Evolutionary conservation across 139 green algal species (phyloP).

Genomic region (Picochlorum sp.): DNA sequence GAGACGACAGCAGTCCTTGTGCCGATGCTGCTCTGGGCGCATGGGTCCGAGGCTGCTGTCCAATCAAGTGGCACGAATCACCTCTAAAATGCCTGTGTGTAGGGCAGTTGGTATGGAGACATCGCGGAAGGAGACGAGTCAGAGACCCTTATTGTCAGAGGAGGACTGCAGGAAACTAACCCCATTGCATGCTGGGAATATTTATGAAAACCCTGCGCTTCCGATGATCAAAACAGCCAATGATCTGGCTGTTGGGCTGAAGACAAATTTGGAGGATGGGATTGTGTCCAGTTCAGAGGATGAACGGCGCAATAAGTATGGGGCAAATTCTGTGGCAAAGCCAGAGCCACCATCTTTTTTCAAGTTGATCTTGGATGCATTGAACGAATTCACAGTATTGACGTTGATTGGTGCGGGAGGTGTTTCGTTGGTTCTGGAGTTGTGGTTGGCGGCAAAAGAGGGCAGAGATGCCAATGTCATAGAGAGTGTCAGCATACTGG

Average conservation of each 20-base stretch:
- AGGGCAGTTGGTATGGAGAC: background rate
- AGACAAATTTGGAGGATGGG: background rate
- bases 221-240: background rate
- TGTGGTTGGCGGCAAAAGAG: conserved; percentile 7
- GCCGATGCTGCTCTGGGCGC: no score
- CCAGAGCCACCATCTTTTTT: background rate
- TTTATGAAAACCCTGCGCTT: background rate
- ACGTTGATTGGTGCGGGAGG: conserved; percentile 48
- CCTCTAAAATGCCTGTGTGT: background rate
- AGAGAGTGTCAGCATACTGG: conserved; percentile 67
- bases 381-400: conserved; percentile 49
- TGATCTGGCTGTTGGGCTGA: background rate
- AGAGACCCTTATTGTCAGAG: background rate
- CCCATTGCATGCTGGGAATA: background rate
- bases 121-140: background rate
- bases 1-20: no score
- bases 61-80: no score
- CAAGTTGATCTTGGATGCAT: conserved; percentile 8
- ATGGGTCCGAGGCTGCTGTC: no score
- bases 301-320: background rate
- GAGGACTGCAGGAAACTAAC: background rate
- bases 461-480: conserved; percentile 37
- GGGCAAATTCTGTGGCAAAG: background rate
- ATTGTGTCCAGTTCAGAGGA: background rate
- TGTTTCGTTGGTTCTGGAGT: conserved; percentile 42